Base-by-base conservation (phyloP, 345 rosid genomes). In the Mangifera indica region DNA sequence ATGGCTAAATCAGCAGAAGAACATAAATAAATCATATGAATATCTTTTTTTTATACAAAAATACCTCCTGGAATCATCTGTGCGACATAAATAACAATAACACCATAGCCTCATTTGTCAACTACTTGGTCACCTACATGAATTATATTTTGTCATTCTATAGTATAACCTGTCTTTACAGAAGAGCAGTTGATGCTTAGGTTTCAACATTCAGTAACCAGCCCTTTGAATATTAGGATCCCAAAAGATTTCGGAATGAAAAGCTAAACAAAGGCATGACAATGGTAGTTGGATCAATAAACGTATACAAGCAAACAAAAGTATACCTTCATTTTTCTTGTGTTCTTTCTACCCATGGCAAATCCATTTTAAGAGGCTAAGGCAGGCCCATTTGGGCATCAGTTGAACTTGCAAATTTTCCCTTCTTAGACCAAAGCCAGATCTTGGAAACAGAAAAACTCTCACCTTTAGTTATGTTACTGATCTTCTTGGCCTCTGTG, bases 391-490 rank as follows among this genome's bases (percentile, higher is more conserved):
- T 51, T 11, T 84, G 88, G 49, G 81, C 74, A 74, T 84, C 85
- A 10, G 89, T 79, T 51, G 85, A 74, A 59, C 77, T 76, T 2
- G 88, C 73, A 74, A 87, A 85, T 48, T 84, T 89, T 22, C 84
- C 86, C 74, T 89, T 91, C 80, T 86, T 89, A 21, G 97, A 82
- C 94, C 94, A 91, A 54, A 83, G 91, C 97, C 97, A 91, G 71
- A 91, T 91, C 88, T 91, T 91, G 2, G 97, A 91, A 60, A 89
- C 89, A 0, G 94, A 91, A 70, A 81, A 89, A 79, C 97, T 91
- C 66, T 91, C 97, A 24, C 97, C 94, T 80, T 83, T 91, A 46
- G 88, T 83, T 58, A 87, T 83, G 40, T 70, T 80, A 72, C 70
- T 85, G 34, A 89, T 85, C 73, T 83, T 91, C 75, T 91, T 89